A percentile compares a stretch with the other conserved stretches of the same genome.
Evolutionary conservation across 1,139 yeast species (phyloP).

Genomic region (Yamadazyma diddensiae): DNA sequence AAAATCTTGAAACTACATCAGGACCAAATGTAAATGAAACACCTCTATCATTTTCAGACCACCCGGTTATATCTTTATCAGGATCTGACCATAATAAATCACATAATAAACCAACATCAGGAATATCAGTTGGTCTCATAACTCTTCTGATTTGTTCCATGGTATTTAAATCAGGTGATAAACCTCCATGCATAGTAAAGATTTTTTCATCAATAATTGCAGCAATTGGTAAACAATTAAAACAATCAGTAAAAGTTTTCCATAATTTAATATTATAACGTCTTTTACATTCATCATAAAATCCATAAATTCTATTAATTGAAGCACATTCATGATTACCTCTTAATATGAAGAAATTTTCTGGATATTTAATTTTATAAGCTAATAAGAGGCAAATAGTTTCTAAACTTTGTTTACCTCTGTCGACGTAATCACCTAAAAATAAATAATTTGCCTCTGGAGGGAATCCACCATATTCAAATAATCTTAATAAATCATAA

Average conservation of each 20-base stretch:
- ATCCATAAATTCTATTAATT: constrained; percentile 79
- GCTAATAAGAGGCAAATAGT: constrained; percentile 91
- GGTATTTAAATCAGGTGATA: constrained; percentile 92
- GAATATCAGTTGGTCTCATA: constrained; percentile 98
- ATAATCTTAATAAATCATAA: constrained; percentile 88
- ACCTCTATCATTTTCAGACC: constrained; percentile 98
- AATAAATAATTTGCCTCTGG: constrained; percentile 97
- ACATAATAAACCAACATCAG: constrained; percentile 93
- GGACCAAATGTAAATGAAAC: constrained; percentile 98
- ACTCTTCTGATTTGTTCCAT: constrained; percentile 98
- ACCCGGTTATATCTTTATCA: constrained; percentile 94
- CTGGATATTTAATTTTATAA: constrained; percentile 95
- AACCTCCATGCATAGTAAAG: constrained; percentile 98
- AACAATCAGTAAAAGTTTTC: constrained; percentile 97
- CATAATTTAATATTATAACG: constrained; percentile 95
- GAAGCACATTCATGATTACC: constrained; percentile 99
- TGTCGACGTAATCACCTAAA: constrained; percentile 95
- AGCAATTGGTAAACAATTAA: constrained; percentile 96
- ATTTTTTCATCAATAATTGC: constrained; percentile 97
- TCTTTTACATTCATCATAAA: constrained; percentile 62
- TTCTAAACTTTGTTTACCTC: constrained; percentile 96
- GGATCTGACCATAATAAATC: constrained; percentile 98
- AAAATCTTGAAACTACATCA: constrained; percentile 89
- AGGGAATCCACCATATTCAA: constrained; percentile 98
- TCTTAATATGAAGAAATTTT: constrained; percentile 89